Base-by-base conservation (phyloP, 345 rosid genomes). In the Brassica juncea region DNA sequence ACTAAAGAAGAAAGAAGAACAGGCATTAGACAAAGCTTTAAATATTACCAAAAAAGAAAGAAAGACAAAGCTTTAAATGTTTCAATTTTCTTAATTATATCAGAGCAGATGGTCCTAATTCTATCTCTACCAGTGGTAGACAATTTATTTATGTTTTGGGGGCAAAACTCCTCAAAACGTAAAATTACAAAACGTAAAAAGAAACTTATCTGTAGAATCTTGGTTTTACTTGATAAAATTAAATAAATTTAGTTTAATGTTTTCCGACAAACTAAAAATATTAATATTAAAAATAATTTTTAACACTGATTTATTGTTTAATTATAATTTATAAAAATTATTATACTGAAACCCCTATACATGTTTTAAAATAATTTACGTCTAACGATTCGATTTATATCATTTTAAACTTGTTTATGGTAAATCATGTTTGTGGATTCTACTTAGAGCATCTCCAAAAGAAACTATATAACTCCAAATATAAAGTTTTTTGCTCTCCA, bases 31-130 rank as follows among this genome's bases (percentile, higher is more conserved):
- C 71, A 74, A 34, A 30, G 71, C 65, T 52, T 55, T 66, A 54
- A 66, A 74, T 66, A 58, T 35, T 66, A 19, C 25, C 19, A 2
- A 28, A 10, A 59, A 25, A 12, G 32, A 28, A 44, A 66, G 67
- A 34, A 6, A 19, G 54, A 52, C 71, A 74, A 34, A 30, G 71
- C 65, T 52, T 55, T 66, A 54, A 66, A 74, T 66, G 66, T 10
- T 66, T 35, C 25, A 35, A 0, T 52, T 52, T 52, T 52, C 57
- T 52, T 52, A 52, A 52, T 52, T 52, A 14, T 52, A 52, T 2
- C 19, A 52, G 57, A 52, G 57, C 57, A 52, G 57, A 52, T 52
- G 57, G 57, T 52, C 57, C 57, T 52, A 52, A 19, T 52, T 5
- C 57, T 52, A 52, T 52, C 21, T 52, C 57, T 52, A 52, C 57